Percentiles rank a stretch among this genome's conserved stretches.
Evolutionary conservation across 176 grass and related monocot species (phyloP).

Genomic region (Bothriochloa decipiens): DNA sequence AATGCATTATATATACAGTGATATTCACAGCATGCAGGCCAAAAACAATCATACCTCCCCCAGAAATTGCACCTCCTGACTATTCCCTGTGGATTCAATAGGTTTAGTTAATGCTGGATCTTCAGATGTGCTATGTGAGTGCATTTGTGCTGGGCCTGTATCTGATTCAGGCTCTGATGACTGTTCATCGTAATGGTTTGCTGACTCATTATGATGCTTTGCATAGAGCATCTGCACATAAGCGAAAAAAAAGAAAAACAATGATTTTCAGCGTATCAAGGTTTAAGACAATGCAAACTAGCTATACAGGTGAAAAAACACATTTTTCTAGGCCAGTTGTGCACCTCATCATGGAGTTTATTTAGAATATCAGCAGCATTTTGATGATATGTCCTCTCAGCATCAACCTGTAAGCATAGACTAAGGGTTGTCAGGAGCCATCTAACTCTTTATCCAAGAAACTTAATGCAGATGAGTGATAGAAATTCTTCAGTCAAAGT

Average conservation of each 20-base stretch:
- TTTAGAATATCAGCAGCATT: conserved; percentile 86
- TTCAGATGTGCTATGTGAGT: conserved; percentile 50
- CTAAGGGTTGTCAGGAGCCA: conserved; percentile 22
- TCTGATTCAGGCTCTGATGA: conserved; percentile 49
- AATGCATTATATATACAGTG: not conserved
- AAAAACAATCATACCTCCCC: conserved; percentile 68
- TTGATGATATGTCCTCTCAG: conserved; percentile 92
- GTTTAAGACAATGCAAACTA: conserved; percentile 32
- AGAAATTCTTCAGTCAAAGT: conserved; percentile 17
- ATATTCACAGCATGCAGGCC: not conserved
- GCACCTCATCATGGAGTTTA: conserved; percentile 91
- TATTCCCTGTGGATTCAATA: conserved; percentile 59
- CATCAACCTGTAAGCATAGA: conserved; percentile 72
- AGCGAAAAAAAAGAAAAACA: conserved; percentile 45
- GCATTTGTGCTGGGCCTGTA: conserved; percentile 41
- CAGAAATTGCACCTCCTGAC: conserved; percentile 66
- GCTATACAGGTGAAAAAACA: not conserved
- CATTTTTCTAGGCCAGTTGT: conserved; percentile 30
- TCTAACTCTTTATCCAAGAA: conserved; percentile 28
- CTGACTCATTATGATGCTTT: conserved; percentile 62
- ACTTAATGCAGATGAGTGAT: conserved; percentile 7
- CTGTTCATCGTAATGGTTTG: conserved; percentile 45
- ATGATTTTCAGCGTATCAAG: conserved; percentile 23
- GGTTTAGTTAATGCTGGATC: conserved; percentile 51
- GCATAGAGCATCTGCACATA: conserved; percentile 69